Base-by-base conservation (phyloP, 176 grass and related monocot species). In the Avena sativa region DNA sequence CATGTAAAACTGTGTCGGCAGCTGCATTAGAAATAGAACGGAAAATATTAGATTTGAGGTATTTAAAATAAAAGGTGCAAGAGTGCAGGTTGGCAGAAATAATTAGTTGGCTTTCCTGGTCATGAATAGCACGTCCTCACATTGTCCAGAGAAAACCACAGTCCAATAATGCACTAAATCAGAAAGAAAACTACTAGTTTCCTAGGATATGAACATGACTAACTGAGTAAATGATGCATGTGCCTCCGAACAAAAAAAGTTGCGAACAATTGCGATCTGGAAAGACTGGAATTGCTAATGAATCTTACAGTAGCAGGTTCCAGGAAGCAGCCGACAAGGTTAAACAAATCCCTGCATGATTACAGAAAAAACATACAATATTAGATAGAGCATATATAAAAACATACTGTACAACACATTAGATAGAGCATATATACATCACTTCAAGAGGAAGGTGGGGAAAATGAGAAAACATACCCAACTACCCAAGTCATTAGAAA, bases 1-100 rank as follows among this genome's bases (percentile, higher is more conserved):
- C 92, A 94, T 88, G 83, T 94, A 99, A 75, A 94, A 99, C 78
- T 99, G 97, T 77, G 97, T 99, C 2, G 91, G 97, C 73, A 99
- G 83, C 97, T 99, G 97, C 85, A 93, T 89, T 59, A 81, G 36
- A 44, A 61, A 83, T 72, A 82, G 53, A 82, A 82, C 30, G 16
- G 47, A 89, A 89, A 86, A 65, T 59, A 79, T 92, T 89, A 94
- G 17, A 38, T 85, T 78, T 21, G 56, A 12, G 26, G 53, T 16
- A 72, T 82, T 26, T 23, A 70, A 8, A 81, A 79, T 17, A 52
- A 17, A 12, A 88, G 14, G 44, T 83, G 44, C 63, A 75, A 74
- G 26, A 81, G 4, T 21, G n/a, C 50, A 85, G 81, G 81, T 20
- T 43, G 40, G 40, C 25, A 68, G 20, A 84, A 84, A 87, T 66